Conservation (phyloP, 208 protist genomes). For the Leptomonas pyrrhocoris region DNA sequence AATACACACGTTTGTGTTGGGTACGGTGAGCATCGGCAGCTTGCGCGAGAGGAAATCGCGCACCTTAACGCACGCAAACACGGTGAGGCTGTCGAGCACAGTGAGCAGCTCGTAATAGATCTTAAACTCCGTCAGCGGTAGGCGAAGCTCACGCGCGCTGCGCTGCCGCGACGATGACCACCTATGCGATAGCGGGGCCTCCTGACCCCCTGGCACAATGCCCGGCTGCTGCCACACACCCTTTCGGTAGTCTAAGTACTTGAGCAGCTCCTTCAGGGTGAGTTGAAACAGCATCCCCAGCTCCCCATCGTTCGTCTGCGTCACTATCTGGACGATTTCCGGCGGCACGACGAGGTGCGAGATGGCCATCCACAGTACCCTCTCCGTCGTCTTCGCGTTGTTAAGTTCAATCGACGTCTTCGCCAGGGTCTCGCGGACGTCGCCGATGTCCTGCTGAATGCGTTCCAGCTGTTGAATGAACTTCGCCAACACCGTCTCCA, state of each 20-base stretch:
- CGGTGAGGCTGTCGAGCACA: conserved; percentile 68
- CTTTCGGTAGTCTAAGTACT: conserved; percentile 66
- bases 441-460: conserved; percentile 76
- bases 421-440: conserved; percentile 68
- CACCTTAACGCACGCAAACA: conserved; percentile 81
- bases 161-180: background rate
- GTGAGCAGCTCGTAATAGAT: conserved; percentile 65
- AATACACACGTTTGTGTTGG: conserved; percentile 86
- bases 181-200: background rate
- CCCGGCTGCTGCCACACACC: conserved; percentile 36
- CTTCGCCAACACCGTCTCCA: conserved; percentile 64
- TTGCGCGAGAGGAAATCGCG: conserved; percentile 74
- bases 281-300: conserved; percentile 73
- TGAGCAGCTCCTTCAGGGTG: conserved; percentile 53
- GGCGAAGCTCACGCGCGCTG: conserved; percentile 34
- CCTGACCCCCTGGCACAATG: background rate
- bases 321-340: conserved; percentile 79
- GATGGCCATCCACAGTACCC: conserved; percentile 58
- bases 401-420: conserved; percentile 45
- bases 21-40: conserved; percentile 55
- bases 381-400: conserved; percentile 56
- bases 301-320: conserved; percentile 69
- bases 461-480: conserved; percentile 71
- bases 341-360: conserved; percentile 73
- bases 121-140: conserved; percentile 49